Percentiles rank a stretch among this genome's conserved stretches.
phyloP scores from a whole-genome alignment of 2,329 filamentous ascomycete species.

The Colletotrichum eleusines region DNA sequence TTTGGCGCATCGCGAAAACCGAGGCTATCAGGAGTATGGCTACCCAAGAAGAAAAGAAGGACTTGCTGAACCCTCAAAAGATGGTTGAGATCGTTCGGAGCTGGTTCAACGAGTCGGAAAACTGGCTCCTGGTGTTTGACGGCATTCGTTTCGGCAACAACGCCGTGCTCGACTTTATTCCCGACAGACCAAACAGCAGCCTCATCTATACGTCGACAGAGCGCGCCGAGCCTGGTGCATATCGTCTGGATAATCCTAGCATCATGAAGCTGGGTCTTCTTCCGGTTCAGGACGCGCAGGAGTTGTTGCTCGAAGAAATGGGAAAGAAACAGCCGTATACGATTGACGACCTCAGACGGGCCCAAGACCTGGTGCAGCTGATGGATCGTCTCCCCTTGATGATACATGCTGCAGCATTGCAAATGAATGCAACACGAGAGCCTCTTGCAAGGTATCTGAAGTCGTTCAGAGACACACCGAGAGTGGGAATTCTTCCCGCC shows the following conservation, averaged over 20 bases:
- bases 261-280: constrained; percentile 68
- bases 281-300: constrained; percentile 67
- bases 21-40: constrained; percentile 61
- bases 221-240: constrained; percentile 65
- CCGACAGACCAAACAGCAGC: constrained; percentile 70
- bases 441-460: constrained; percentile 72
- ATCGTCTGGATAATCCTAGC: constrained; percentile 69
- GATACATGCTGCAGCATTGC: constrained; percentile 74
- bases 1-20: constrained; percentile 74
- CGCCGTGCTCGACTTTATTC: constrained; percentile 71
- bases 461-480: constrained; percentile 67
- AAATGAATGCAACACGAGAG: constrained; percentile 70
- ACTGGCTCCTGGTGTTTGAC: constrained; percentile 77
- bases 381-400: constrained; percentile 76
- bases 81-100: constrained; percentile 69
- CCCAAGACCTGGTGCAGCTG: constrained; percentile 71
- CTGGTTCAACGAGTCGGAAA: constrained; percentile 72
- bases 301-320: constrained; percentile 72
- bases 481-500: constrained; percentile 62
- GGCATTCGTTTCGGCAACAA: constrained; percentile 72
- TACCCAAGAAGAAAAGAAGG: constrained; percentile 51
- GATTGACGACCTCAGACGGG: constrained; percentile 66
- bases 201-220: constrained; percentile 78
- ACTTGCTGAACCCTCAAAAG: constrained; percentile 54
- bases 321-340: constrained; percentile 67